These are phyloP conservation scores for Aureobasidium sp. DNA, from an alignment of 2,329 filamentous ascomycete genomes.

Conservation along the genomic window DNA sequence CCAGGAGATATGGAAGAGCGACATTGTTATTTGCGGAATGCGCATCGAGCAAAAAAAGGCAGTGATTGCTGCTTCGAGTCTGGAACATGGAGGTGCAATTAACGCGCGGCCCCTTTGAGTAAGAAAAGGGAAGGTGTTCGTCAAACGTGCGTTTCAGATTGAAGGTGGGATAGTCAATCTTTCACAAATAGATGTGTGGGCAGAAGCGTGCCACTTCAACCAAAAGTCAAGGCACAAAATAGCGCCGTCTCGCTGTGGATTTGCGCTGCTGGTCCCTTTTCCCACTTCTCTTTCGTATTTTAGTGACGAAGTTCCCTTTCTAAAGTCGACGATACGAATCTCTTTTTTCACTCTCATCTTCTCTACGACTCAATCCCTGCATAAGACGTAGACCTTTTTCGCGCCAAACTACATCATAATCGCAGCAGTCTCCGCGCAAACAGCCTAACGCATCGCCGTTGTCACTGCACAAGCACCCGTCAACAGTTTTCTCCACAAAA, in stretches of 20 bases:
- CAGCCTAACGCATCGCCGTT: neutral
- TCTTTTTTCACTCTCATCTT: neutral
- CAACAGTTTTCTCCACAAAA: conserved; percentile 7
- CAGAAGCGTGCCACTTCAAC: neutral
- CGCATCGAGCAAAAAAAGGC: neutral
- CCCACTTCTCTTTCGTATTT: neutral
- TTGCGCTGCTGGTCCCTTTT: neutral
- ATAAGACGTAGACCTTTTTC: neutral
- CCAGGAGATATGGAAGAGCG: neutral
- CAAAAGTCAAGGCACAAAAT: neutral
- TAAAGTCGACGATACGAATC: neutral
- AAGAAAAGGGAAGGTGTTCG: neutral
- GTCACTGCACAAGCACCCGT: neutral
- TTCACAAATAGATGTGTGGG: neutral
- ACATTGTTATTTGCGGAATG: neutral
- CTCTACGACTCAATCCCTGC: neutral
- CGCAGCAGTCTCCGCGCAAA: neutral
- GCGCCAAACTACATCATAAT: neutral
- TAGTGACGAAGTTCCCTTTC: neutral
- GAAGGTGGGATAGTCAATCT: neutral
- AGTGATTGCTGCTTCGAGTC: neutral
- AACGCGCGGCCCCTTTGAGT: neutral
- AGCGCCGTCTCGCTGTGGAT: neutral
- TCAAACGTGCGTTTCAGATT: conserved; percentile 12
- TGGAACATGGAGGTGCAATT: neutral